These are phyloP conservation scores for Chloranthus sessilifolius DNA, from an alignment of 164 flowering plant species.

Conservation along the genomic window DNA sequence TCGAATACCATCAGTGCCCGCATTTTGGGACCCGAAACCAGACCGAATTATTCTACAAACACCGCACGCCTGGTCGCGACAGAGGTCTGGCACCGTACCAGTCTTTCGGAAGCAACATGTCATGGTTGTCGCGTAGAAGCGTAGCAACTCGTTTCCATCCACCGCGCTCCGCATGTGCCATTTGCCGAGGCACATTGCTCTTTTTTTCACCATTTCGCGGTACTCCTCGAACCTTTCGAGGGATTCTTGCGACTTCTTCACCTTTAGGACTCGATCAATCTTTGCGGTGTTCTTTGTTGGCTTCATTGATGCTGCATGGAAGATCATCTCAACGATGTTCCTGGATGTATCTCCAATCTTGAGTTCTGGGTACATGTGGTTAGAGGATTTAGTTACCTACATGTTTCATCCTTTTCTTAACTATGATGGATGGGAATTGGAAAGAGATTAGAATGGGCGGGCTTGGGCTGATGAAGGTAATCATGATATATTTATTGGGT, in stretches of 20 bases:
- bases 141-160: conserved; percentile 49
- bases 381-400: neutral
- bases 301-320: conserved; percentile 22
- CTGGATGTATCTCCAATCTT: conserved; percentile 41
- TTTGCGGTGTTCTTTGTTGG: conserved; percentile 19
- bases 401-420: neutral
- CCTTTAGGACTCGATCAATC: conserved; percentile 31
- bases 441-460: no score
- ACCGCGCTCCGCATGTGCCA: conserved; percentile 36
- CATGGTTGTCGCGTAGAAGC: conserved; percentile 35
- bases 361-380: conserved; percentile 23
- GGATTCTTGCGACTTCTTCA: conserved; percentile 28
- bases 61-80: conserved; percentile 29
- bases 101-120: conserved; percentile 19
- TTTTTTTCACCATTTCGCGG: conserved; percentile 41
- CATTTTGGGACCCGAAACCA: conserved; percentile 23
- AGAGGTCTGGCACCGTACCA: conserved; percentile 19
- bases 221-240: conserved; percentile 36
- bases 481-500: no score
- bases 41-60: conserved; percentile 36
- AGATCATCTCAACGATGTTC: conserved; percentile 41
- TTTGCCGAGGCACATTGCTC: conserved; percentile 11
- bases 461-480: no score
- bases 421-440: neutral
- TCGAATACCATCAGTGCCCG: conserved; percentile 20